These are phyloP conservation scores for Tinospora cordifolia DNA, from an alignment of 164 flowering plant genomes.

Conservation along the genomic window DNA sequence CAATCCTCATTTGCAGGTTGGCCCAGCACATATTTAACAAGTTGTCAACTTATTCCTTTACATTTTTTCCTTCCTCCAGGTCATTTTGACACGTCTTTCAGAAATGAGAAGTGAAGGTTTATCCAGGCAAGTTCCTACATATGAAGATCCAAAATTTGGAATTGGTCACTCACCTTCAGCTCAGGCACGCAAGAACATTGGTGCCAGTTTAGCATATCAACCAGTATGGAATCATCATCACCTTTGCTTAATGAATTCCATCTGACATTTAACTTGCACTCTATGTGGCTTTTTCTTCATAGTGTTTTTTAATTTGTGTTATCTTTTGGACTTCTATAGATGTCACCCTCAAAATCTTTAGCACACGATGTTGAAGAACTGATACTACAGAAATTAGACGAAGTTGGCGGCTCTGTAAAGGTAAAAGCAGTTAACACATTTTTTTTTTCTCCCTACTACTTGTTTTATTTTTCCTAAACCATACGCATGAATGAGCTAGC, in stretches of 20 bases:
- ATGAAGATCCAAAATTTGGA: constrained; percentile 24
- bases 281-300: background rate
- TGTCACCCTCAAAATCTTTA: constrained; percentile 43
- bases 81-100: constrained; percentile 58
- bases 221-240: background rate
- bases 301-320: background rate
- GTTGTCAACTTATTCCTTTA: background rate
- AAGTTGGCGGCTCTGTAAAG: constrained; percentile 72
- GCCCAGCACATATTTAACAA: background rate
- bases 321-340: constrained; percentile 25
- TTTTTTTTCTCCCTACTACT: background rate
- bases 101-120: constrained; percentile 43
- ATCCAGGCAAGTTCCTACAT: constrained; percentile 31
- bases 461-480: background rate
- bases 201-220: background rate
- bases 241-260: background rate
- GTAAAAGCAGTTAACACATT: constrained; percentile 21
- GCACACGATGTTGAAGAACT: constrained; percentile 41
- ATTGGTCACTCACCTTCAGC: no score
- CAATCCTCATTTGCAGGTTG: background rate
- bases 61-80: constrained; percentile 34
- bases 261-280: background rate
- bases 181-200: background rate
- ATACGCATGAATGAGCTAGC: constrained; percentile 5
- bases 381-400: constrained; percentile 59